phyloP scores from a whole-genome alignment of 1,284 basidiomycete species.

The Bjerkandera adusta region DNA sequence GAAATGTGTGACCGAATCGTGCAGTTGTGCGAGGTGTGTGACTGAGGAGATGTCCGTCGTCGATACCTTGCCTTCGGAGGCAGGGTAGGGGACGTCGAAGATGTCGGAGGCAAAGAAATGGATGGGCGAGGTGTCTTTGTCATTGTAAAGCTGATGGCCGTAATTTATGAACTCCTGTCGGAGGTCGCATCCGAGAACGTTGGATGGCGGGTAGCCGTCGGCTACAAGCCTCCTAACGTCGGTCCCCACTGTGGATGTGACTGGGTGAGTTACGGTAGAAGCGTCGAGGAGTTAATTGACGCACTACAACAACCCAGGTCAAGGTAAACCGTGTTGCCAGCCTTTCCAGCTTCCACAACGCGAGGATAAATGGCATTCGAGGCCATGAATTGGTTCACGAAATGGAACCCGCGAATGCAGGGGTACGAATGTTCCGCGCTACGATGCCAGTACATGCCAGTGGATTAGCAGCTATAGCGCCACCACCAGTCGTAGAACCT shows the following conservation, averaged over 20 bases:
- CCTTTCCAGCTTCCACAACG: constrained; percentile 26
- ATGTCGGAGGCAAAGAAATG: constrained; percentile 33
- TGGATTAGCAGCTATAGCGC: background rate
- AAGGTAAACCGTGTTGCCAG: constrained; percentile 26
- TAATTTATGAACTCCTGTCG: constrained; percentile 31
- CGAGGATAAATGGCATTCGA: constrained; percentile 26
- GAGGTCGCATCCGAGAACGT: constrained; percentile 33
- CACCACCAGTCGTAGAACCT: background rate
- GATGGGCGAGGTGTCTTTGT: constrained; percentile 22
- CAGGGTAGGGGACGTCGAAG: constrained; percentile 25
- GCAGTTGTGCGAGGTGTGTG: constrained; percentile 21
- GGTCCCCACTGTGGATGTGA: constrained; percentile 31
- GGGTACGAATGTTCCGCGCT: constrained; percentile 35
- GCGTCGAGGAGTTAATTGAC: constrained; percentile 8
- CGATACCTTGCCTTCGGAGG: background rate
- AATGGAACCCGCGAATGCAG: constrained; percentile 34
- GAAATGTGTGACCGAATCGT: constrained; percentile 25
- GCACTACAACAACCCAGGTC: constrained; percentile 37
- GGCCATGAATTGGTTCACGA: constrained; percentile 30
- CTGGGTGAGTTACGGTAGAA: background rate
- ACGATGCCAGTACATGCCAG: background rate
- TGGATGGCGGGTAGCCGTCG: constrained; percentile 31
- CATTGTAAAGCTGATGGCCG: constrained; percentile 30
- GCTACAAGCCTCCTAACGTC: constrained; percentile 33
- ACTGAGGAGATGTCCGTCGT: background rate